These are phyloP conservation scores for Epichloe uncinata DNA, from an alignment of 2,329 filamentous ascomycete genomes.

Conservation along the genomic window DNA sequence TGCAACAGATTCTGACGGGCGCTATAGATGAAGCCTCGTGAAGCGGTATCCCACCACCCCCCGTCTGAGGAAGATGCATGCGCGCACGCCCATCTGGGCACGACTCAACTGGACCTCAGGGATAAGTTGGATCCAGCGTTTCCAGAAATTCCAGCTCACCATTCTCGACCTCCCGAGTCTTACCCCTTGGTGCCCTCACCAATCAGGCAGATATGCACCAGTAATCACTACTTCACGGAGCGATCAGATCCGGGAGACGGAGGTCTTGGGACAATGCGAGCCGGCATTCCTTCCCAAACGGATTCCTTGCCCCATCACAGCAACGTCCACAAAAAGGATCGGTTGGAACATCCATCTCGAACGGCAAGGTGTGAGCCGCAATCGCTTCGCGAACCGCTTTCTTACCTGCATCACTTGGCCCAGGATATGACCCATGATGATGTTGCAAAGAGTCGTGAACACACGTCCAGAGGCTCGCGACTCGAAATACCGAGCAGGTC, in stretches of 20 bases:
- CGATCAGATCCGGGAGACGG: neutral
- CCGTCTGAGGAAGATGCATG: neutral
- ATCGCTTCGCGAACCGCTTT: neutral
- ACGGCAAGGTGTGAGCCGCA: neutral
- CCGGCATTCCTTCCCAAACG: neutral
- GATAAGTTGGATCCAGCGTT: neutral
- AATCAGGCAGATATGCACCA: neutral
- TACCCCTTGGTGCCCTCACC: too few relatives aligned
- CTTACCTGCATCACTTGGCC: neutral
- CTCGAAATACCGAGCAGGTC: neutral
- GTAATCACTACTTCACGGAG: neutral
- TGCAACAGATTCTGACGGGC: neutral
- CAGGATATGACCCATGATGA: neutral
- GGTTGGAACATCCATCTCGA: neutral
- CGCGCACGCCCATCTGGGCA: neutral
- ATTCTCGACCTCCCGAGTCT: neutral
- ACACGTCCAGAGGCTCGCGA: neutral
- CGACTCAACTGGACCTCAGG: neutral
- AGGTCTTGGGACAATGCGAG: neutral
- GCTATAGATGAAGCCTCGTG: conserved; percentile 3
- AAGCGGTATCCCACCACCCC: neutral
- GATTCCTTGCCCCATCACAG: neutral
- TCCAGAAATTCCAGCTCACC: neutral
- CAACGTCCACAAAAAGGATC: neutral
- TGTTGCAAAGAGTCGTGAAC: neutral